Percentiles rank a stretch among this genome's conserved stretches.
These are phyloP conservation scores for Mimosa bimucronata DNA, from an alignment of 306 rosid genomes.

Conservation along the genomic window DNA sequence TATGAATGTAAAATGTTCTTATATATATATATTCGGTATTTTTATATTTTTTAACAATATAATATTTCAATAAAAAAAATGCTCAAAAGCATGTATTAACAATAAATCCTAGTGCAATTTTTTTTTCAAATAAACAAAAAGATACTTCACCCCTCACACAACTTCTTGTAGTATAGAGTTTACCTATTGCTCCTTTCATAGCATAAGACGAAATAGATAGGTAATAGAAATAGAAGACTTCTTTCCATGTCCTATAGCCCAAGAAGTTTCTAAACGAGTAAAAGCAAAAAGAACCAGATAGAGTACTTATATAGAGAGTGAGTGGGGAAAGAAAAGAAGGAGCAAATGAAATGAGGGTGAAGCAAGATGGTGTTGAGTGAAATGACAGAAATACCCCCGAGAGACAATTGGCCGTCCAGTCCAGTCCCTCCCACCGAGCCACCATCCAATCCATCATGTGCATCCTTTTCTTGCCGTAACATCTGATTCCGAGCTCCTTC, in stretches of 20 bases:
- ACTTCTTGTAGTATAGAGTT: neutral
- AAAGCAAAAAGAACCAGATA: too few species aligned
- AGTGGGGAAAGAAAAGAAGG: too few species aligned
- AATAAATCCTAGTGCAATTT: neutral
- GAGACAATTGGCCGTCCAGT: neutral
- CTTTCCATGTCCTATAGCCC: neutral
- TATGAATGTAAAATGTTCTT: too few species aligned
- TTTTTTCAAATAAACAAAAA: neutral
- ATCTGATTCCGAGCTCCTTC: slow-evolving; percentile 26
- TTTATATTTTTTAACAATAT: too few species aligned
- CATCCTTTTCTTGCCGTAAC: slow-evolving; percentile 21
- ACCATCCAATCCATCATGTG: slow-evolving; percentile 5
- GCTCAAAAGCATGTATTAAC: too few species aligned
- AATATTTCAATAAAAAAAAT: too few species aligned
- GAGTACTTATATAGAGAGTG: too few species aligned
- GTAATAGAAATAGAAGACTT: neutral
- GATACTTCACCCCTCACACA: neutral
- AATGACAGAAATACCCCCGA: neutral
- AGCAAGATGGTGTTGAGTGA: neutral
- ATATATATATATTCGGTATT: too few species aligned
- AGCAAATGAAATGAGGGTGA: neutral
- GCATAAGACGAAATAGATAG: neutral
- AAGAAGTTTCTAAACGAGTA: neutral
- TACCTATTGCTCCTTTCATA: neutral
- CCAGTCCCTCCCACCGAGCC: slow-evolving; percentile 3